Evolutionary conservation across 2,329 filamentous ascomycete genomes (phyloP).

Genomic region (Trichoderma atroviride): DNA sequence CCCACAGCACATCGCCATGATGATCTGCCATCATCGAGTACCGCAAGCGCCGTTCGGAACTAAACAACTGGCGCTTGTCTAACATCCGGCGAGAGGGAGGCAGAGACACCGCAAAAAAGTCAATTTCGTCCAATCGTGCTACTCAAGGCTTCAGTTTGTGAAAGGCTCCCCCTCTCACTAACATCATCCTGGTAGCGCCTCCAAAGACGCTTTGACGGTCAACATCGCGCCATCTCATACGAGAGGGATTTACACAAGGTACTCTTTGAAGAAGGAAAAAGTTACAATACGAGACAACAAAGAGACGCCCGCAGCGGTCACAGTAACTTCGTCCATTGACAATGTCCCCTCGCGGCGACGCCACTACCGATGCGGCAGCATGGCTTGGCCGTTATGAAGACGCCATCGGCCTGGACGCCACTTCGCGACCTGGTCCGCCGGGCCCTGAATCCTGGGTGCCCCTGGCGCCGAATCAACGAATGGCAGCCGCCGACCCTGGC

Average conservation of each 20-base stretch:
- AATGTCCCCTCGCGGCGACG: constrained; percentile 5
- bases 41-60: constrained; percentile 8
- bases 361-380: constrained; percentile 18
- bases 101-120: constrained; percentile 4
- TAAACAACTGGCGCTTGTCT: constrained; percentile 7
- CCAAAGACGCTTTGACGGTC: neutral
- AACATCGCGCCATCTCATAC: constrained; percentile 17
- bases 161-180: neutral
- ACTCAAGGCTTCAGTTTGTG: constrained; percentile 5
- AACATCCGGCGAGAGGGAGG: constrained; percentile 12
- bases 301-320: neutral
- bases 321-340: neutral
- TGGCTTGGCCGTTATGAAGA: constrained; percentile 23
- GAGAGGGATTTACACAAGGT: neutral
- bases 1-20: constrained; percentile 15
- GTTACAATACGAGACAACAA: neutral
- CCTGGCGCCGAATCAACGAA: constrained; percentile 19
- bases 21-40: neutral
- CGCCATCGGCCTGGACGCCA: constrained; percentile 21
- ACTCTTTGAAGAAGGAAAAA: neutral
- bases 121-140: constrained; percentile 8
- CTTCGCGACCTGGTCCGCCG: constrained; percentile 13
- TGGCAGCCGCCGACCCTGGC: constrained; percentile 6
- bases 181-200: neutral
- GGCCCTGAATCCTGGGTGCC: constrained; percentile 19